Base-by-base conservation (phyloP, 129 eudicot genomes). In the Lactuca saligna region DNA sequence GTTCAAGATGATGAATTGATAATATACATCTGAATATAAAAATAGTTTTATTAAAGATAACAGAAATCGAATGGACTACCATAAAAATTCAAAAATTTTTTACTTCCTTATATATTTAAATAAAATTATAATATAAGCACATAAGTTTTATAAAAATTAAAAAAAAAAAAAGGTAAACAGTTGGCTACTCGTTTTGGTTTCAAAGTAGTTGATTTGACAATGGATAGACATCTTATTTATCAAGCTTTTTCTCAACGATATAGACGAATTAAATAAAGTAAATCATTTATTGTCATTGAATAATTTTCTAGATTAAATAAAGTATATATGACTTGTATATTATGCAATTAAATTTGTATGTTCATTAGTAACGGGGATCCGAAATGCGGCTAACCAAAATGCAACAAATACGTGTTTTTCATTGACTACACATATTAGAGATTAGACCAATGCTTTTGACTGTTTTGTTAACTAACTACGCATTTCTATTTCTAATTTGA, bases 301-400 rank as follows among this genome's bases (percentile, higher is more conserved):
- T 65, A 8, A 4, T 65, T 50, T 61, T 0, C 37, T 15, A 7
- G 49, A 7, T 32, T 49, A 34, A 5, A 29, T 11, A 25, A 25
- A 11, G 17, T 17, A 42, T 25, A 64, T 11, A 10, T 42, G 17
- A 64, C 69, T 64, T 70, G 10, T 8, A 68, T 46, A 38, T 49
- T 16, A 15, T 50, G 16, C 8, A n/a, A 35, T 25, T 13, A 32
- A 65, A 65, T 37, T 65, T 49, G 55, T 48, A 48, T 48, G 38
- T 46, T 5, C 29, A 44, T n/a, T 44, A 48, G 57, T 66, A 53
- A 32, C 33, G n/a, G 71, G 71, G 61, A 66, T 46, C 61, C 34
- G 39, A 66, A 66, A 66, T 51, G 59, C 44, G 25, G 71, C 71
- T n/a, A 46, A 66, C 71, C 61, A n/a, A 29, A 65, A 50, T 17